Evolutionary conservation across 257 asterid species (phyloP).

Genomic region (Penstemon eatonii): DNA sequence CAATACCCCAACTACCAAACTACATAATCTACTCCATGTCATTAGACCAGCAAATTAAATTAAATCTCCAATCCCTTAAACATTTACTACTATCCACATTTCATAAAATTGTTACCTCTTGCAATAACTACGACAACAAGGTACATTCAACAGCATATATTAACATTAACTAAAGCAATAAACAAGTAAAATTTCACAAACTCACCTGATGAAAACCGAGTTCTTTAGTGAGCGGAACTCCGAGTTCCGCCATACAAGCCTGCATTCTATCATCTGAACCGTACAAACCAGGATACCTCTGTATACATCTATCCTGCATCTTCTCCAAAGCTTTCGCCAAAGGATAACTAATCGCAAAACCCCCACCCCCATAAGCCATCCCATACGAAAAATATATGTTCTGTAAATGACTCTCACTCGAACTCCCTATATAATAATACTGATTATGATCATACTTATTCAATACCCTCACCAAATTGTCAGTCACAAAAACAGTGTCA

Average conservation of each 20-base stretch:
- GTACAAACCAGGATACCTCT: conserved; percentile 66
- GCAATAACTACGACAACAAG: neutral
- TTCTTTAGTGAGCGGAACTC: conserved; percentile 74
- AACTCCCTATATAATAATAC: conserved; percentile 64
- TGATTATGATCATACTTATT: conserved; percentile 61
- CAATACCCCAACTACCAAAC: neutral
- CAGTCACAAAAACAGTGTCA: conserved; percentile 62
- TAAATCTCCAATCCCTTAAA: neutral
- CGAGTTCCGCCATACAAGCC: conserved; percentile 84
- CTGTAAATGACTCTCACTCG: conserved; percentile 70
- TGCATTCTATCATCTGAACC: conserved; percentile 74
- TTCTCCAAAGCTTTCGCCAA: conserved; percentile 61
- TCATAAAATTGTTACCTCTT: neutral
- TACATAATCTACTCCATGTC: neutral
- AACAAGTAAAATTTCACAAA: neutral
- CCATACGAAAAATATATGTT: conserved; percentile 60
- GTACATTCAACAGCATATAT: conserved; percentile 14
- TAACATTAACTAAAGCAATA: conserved; percentile 8
- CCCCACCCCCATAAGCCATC: conserved; percentile 85
- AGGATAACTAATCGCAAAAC: conserved; percentile 70
- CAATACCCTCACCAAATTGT: conserved; percentile 54
- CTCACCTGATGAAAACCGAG: conserved; percentile 77
- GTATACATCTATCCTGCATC: conserved; percentile 65
- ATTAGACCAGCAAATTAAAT: neutral
- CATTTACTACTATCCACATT: too few relatives aligned